These are phyloP conservation scores for Vigna angularis DNA, from an alignment of 306 rosid species.

Conservation along the genomic window DNA sequence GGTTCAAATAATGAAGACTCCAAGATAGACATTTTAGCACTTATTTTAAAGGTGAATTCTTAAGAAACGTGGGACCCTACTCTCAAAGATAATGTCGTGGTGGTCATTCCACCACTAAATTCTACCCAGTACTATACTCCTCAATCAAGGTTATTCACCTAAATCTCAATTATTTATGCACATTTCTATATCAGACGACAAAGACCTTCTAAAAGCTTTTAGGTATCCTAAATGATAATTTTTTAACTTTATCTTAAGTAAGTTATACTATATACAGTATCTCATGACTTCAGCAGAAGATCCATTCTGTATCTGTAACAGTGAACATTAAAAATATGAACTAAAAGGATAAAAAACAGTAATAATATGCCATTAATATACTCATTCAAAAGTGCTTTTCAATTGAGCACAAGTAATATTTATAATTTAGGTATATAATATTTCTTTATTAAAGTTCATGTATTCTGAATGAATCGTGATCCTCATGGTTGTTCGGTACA, in stretches of 20 bases:
- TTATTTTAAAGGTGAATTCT: not conserved
- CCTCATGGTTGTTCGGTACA: too few relatives aligned
- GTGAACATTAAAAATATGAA: too few relatives aligned
- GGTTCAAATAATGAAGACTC: slow-evolving; percentile 11
- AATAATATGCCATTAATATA: too few relatives aligned
- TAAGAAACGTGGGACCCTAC: slow-evolving; percentile 23
- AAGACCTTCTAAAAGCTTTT: not conserved
- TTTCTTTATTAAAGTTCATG: too few relatives aligned
- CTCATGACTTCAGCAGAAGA: too few relatives aligned
- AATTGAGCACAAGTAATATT: too few relatives aligned
- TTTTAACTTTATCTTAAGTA: not conserved
- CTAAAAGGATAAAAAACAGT: too few relatives aligned
- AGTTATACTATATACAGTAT: not conserved
- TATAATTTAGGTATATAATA: too few relatives aligned
- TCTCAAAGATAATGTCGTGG: not conserved
- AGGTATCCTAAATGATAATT: not conserved
- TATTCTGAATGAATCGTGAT: too few relatives aligned
- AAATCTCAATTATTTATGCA: slow-evolving; percentile 23
- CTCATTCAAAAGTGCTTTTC: too few relatives aligned
- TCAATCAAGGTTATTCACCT: not conserved
- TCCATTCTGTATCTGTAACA: too few relatives aligned
- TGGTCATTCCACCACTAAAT: not conserved
- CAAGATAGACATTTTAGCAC: not conserved
- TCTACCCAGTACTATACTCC: not conserved
- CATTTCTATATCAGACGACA: slow-evolving; percentile 7